A percentile compares a stretch with the other conserved stretches of the same genome.
phyloP scores from a whole-genome alignment of 1,284 basidiomycete species.

The Flammula alnicola region DNA sequence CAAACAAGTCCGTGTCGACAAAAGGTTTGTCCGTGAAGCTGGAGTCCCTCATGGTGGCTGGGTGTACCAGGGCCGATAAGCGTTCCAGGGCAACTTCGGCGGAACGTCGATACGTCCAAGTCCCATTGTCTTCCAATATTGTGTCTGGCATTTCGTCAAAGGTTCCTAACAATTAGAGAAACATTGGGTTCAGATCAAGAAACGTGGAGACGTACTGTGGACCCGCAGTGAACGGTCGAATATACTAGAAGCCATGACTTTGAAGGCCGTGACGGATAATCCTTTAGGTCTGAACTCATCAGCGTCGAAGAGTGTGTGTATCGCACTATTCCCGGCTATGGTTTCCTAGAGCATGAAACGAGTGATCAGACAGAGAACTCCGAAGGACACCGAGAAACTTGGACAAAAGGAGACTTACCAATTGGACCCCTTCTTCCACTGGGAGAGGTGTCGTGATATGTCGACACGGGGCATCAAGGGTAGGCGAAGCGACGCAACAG shows the following conservation, averaged over 20 bases:
- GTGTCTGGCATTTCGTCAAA: constrained; percentile 11
- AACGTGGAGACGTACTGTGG: constrained; percentile 18
- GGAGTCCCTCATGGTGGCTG: constrained; percentile 39
- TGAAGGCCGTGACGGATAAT: constrained; percentile 28
- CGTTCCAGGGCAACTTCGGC: constrained; percentile 48
- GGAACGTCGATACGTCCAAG: constrained; percentile 35
- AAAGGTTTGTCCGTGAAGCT: constrained; percentile 36
- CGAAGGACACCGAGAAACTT: not conserved
- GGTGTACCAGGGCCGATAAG: constrained; percentile 46
- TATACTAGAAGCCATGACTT: constrained; percentile 27
- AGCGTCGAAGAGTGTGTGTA: constrained; percentile 30
- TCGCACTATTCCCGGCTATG: constrained; percentile 24
- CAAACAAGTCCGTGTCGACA: constrained; percentile 49
- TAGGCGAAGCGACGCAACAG: constrained; percentile 55
- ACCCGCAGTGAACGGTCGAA: constrained; percentile 27
- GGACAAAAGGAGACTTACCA: constrained; percentile 17
- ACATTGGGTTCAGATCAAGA: not conserved
- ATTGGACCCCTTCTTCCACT: constrained; percentile 28
- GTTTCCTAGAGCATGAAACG: constrained; percentile 13
- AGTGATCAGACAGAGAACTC: not conserved
- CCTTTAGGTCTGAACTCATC: constrained; percentile 18
- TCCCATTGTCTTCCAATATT: constrained; percentile 15
- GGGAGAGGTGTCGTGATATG: constrained; percentile 60
- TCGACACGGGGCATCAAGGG: constrained; percentile 51
- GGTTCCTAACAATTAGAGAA: constrained; percentile 3